Base-by-base conservation (phyloP, 345 rosid genomes). In the Sonneratia caseolaris region DNA sequence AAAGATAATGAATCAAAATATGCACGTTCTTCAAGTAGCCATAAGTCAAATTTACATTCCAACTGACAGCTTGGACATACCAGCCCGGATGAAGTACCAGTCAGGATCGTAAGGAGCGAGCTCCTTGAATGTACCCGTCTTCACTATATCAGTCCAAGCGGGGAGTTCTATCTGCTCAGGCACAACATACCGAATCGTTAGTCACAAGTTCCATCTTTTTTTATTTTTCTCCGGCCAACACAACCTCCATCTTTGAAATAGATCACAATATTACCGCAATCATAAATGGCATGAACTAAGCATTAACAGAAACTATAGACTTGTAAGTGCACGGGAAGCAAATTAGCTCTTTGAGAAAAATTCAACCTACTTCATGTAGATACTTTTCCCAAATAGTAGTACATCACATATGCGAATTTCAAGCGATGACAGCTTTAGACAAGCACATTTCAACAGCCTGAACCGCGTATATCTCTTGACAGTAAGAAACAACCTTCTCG, bases 81-180 rank as follows among this genome's bases (percentile, higher is more conserved):
- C 96, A 66, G 98, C 90, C 74, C 97, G 80, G 68, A 92, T 76
- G 72, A 74, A 90, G 77, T 92, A 90, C 98, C 98, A 92, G 49
- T 92, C 98, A 1, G 88, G 95, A 57, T 92, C 98, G 81, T 92
- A 90, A 2, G 96, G 98, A 22, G 98, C 95, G 70, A 92, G 95
- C 84, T 92, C 98, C 84, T 92, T 92, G 48, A 83, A 76, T 37
- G 73, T 82, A 14, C 85, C 97, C 1, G 96, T 90, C 82, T 92
- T 92, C 68, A 92, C 98, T 48, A 92, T 88, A 74, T 92, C 96
- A 21, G 90, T 87, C 98, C 98, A 92, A 4, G 76, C 70, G 16
- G 98, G 98, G 72, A 92, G 89, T 83, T 92, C 98, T 21, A 92
- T 81, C 98, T 92, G 76, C 22, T 70, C 24, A 19, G 35, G 42